Conservation (phyloP, 169 alveolate genomes). For the Hammondia hammondi region DNA sequence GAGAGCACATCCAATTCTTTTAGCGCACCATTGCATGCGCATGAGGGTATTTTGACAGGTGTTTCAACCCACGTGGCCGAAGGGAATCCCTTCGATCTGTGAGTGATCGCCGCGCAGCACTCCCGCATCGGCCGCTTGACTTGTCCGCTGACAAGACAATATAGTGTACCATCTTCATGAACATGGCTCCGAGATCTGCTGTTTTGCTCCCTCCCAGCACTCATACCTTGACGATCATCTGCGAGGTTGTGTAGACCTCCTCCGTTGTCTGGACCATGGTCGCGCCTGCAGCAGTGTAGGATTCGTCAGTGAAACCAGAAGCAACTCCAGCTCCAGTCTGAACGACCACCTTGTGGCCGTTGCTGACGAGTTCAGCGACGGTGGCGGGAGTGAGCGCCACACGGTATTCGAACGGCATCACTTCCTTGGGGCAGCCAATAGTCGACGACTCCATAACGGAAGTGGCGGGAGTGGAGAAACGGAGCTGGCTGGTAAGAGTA, state of each 20-base stretch:
- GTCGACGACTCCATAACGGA: background rate
- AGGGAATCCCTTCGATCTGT: no score
- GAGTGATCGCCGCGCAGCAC: no score
- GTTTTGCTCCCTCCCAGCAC: background rate
- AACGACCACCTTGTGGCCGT: conserved; percentile 56
- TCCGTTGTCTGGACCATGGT: background rate
- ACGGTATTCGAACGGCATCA: conserved; percentile 21
- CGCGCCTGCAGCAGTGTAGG: conserved; percentile 43
- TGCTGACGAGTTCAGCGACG: conserved; percentile 4
- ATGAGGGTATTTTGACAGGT: no score
- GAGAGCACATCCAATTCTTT: no score
- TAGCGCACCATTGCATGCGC: no score
- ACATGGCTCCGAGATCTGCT: background rate
- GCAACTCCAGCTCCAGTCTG: conserved; percentile 53
- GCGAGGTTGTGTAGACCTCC: conserved; percentile 9
- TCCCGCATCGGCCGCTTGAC: no score
- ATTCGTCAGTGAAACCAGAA: conserved; percentile 54
- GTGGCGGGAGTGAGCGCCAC: conserved; percentile 61
- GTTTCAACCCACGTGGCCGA: no score
- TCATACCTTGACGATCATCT: conserved; percentile 51
- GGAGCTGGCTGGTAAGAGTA: background rate
- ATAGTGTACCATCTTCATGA: background rate
- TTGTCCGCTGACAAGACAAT: no score
- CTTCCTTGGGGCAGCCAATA: background rate
- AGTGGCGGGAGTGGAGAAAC: background rate